Evolutionary conservation across 768 basidiomycete species (phyloP), one percentile per base, ranked within the genome.

Genomic region (Mycena floridula): DNA sequence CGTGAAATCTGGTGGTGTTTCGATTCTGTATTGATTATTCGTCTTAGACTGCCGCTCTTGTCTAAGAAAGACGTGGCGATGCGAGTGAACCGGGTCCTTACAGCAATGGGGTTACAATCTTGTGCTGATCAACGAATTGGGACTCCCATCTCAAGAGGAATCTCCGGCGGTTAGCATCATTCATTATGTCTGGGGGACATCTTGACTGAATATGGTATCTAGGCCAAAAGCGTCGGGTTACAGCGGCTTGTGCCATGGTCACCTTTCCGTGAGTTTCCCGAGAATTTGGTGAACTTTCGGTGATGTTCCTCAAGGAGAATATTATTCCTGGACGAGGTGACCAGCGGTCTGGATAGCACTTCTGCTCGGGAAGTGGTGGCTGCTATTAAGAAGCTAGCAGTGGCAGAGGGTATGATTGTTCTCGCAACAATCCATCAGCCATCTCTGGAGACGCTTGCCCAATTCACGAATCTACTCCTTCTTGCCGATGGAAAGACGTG

Each of bases 391-490:
- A 59, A 61, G 13, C 58, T 81, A 8, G 72, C 77, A 0, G 52
- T 63, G 22, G 61, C 68, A 5, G 70, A 74, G 48, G 67, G 68
- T 20, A 76, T 79, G 41, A 73, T 81, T 25, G 70, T 82, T 25
- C 69, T 85, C 37, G 74, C 77, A 15, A 79, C 79, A 4, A 81
- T 87, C 42, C 84, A 87, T 50, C 82, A 85, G 46, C 83, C 83
- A 0, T 71, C 75, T 18, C 72, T 74, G 20, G 77, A 78, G 45
- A 80, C 80, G 0, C 73, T 82, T 40, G 54, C 70, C 0, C 70
- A 79, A 36, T 85, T 87, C 55, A 78, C 78, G 39, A 65, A 74
- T 25, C 62, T 85, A 11, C 59, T 81, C 24, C 62, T 87, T 20
- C 68, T 87, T 11, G 66, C 80, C 0, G 68, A 70, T 25, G 83